These are phyloP conservation scores for Monocercomonoides exilis DNA, from an alignment of 78 protist genomes.

Conservation along the genomic window DNA sequence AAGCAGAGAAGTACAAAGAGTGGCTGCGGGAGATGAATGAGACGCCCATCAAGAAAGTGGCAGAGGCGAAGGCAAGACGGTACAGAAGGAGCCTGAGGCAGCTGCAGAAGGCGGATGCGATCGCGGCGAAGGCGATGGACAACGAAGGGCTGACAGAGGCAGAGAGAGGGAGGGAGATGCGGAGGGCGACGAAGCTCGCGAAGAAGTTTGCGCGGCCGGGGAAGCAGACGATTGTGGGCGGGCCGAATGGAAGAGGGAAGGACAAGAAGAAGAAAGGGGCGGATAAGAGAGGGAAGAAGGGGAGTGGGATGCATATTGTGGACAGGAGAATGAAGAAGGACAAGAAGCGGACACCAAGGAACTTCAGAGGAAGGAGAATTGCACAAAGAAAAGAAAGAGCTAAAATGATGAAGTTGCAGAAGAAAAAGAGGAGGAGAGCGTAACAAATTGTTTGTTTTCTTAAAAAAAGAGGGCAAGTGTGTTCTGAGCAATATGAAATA, in stretches of 20 bases:
- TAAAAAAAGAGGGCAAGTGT: no score
- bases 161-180: not conserved
- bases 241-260: no score
- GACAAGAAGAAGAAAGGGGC: not conserved
- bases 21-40: constrained; percentile 44
- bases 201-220: not conserved
- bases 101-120: not conserved
- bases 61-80: constrained; percentile 76
- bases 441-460: no score
- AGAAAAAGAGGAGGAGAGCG: not conserved
- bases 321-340: not conserved
- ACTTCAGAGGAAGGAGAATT: not conserved
- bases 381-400: not conserved
- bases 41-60: constrained; percentile 64
- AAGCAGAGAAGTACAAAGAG: constrained; percentile 19
- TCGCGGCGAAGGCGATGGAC: not conserved
- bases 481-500: no score
- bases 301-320: not conserved
- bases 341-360: not conserved
- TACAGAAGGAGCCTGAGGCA: not conserved
- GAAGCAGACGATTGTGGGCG: not conserved
- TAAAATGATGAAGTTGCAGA: not conserved
- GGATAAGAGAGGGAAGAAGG: not conserved
- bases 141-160: not conserved
- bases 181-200: not conserved